Evolutionary conservation across 192 early-diverging fungal species (phyloP).

Genomic region (Coemansia guatemalensis): DNA sequence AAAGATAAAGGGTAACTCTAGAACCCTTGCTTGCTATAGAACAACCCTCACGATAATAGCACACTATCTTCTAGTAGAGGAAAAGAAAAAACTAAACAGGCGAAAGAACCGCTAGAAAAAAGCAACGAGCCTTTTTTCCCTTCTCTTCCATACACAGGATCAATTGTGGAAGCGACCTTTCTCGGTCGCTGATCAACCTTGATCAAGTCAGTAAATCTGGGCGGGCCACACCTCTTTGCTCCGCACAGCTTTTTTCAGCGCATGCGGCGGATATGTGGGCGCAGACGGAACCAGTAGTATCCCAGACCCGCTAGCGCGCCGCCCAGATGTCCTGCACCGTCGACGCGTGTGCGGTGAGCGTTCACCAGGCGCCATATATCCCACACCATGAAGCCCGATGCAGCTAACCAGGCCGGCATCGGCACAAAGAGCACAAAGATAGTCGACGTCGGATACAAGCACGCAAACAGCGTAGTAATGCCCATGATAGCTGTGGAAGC

Average conservation of each 20-base stretch:
- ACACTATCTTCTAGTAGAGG: not conserved
- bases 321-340: slow-evolving; percentile 56
- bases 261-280: slow-evolving; percentile 42
- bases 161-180: not conserved
- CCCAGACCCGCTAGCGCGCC: slow-evolving; percentile 44
- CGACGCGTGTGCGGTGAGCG: slow-evolving; percentile 17
- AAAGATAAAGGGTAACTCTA: not conserved
- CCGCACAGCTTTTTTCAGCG: slow-evolving; percentile 13
- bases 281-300: slow-evolving; percentile 55
- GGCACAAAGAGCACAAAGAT: slow-evolving; percentile 47
- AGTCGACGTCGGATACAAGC: slow-evolving; percentile 38
- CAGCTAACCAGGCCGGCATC: slow-evolving; percentile 41
- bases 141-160: not conserved
- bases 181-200: not conserved
- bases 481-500: slow-evolving; percentile 50
- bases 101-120: not conserved
- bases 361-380: slow-evolving; percentile 34
- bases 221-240: not conserved
- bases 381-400: slow-evolving; percentile 42
- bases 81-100: not conserved
- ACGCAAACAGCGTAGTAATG: slow-evolving; percentile 49
- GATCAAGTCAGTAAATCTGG: slow-evolving; percentile 7
- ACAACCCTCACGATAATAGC: not conserved
- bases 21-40: not conserved
- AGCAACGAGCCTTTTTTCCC: slow-evolving; percentile 1